A percentile compares a stretch with the other conserved stretches of the same genome.
Evolutionary conservation across 2,329 filamentous ascomycete species (phyloP).

Genomic region (Cladophialophora exuberans): DNA sequence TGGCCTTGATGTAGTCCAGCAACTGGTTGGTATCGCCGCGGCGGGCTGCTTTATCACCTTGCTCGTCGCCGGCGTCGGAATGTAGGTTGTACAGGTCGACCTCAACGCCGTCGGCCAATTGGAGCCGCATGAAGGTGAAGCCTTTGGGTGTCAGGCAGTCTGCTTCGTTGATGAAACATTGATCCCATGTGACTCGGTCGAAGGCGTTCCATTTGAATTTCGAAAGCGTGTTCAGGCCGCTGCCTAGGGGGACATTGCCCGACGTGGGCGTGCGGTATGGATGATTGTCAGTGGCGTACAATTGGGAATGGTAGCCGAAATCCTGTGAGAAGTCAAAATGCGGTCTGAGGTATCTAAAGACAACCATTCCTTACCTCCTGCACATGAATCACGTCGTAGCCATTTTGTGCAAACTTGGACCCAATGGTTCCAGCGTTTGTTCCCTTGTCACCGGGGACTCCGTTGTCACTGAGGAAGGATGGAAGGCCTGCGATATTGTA

Average conservation of each 20-base stretch:
- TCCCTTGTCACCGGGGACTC: conserved; percentile 64
- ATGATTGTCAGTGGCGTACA: conserved; percentile 65
- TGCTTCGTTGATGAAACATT: conserved; percentile 57
- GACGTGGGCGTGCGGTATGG: conserved; percentile 65
- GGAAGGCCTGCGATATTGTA: conserved; percentile 67
- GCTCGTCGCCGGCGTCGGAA: conserved; percentile 63
- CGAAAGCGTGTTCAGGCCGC: conserved; percentile 66
- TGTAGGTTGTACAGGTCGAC: conserved; percentile 70
- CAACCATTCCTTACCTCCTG: conserved; percentile 56
- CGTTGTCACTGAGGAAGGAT: conserved; percentile 60
- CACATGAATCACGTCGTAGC: conserved; percentile 65
- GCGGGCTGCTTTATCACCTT: conserved; percentile 59
- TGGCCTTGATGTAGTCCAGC: conserved; percentile 58
- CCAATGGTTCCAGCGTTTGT: conserved; percentile 63
- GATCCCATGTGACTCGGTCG: conserved; percentile 61
- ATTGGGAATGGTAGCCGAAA: conserved; percentile 68
- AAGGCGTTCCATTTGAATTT: conserved; percentile 49
- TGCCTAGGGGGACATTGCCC: conserved; percentile 66
- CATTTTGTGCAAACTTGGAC: conserved; percentile 57
- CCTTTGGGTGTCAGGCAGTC: conserved; percentile 73
- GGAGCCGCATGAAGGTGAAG: conserved; percentile 67
- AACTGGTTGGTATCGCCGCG: conserved; percentile 64
- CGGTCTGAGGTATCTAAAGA: neutral
- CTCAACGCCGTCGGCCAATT: conserved; percentile 44
- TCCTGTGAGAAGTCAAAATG: conserved; percentile 44